These are phyloP conservation scores for Polytrichum commune DNA, from an alignment of 225 moss, liverwort and hornwort genomes.

Conservation along the genomic window DNA sequence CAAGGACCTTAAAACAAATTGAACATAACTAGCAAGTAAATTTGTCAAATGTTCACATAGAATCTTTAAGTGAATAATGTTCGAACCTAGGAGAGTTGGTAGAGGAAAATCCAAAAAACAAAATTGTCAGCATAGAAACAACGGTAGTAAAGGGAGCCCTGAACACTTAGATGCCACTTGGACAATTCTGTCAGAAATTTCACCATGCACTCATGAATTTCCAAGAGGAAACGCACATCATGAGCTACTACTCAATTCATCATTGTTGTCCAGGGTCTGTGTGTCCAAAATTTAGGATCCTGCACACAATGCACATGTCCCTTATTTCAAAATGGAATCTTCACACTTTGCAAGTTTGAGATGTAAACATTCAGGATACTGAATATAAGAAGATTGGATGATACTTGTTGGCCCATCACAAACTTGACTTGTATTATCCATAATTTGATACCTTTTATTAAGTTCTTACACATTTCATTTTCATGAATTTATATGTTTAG, in stretches of 20 bases:
- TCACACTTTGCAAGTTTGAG: too few relatives aligned
- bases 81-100: constrained; percentile 58
- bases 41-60: too few relatives aligned
- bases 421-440: too few relatives aligned
- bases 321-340: too few relatives aligned
- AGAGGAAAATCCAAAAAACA: constrained; percentile 55
- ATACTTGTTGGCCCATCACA: too few relatives aligned
- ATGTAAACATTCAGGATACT: too few relatives aligned
- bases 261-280: constrained; percentile 95
- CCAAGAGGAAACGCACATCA: constrained; percentile 93
- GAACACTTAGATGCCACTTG: constrained; percentile 78
- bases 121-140: constrained; percentile 77
- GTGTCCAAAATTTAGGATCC: constrained; percentile 94
- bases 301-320: constrained; percentile 25
- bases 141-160: constrained; percentile 84
- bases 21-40: too few relatives aligned
- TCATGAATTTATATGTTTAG: too few relatives aligned
- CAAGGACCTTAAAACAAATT: too few relatives aligned
- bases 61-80: not conserved
- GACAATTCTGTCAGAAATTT: constrained; percentile 51
- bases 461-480: too few relatives aligned
- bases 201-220: constrained; percentile 75
- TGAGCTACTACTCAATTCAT: constrained; percentile 95
- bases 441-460: too few relatives aligned
- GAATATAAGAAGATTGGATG: too few relatives aligned